Evolutionary conservation across 257 asterid genomes (phyloP), one percentile per base, ranked within the genome.

Genomic region (Cruciata laevipes): DNA sequence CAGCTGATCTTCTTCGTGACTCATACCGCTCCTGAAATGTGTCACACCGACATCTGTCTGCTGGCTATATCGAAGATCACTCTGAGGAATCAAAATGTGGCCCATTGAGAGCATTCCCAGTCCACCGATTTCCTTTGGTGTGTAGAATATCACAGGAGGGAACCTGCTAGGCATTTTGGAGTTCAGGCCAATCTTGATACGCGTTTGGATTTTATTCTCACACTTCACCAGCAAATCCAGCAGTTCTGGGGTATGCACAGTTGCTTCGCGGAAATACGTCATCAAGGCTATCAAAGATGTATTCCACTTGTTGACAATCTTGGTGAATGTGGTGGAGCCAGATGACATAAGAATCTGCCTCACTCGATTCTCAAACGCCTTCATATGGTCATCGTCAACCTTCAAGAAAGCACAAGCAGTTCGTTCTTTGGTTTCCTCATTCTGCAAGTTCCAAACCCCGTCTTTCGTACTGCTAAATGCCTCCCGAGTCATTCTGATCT

Each of bases 81-180:
- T 94, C 84, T 90, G 99, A 3, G 99, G 99, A 74, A 94, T 94
- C 81, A 94, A 81, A 73, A 94, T 90, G 78, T 94, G 99, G 69
- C 99, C 99, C 99, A 90, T 94, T 47, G 99, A 90, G 57, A 94
- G 77, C 99, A 94, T 94, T 58, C 99, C 99, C 47, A 94, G 86
- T 12, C 99, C 99, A 63, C 99, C 99, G 72, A 94, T 94, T 82
- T 94, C 99, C 82, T 94, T 90, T 6, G 97, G 99, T 3, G 99
- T 90, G 85, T 90, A 94, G 75, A 94, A 94, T 59, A 94, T 94
- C 68, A 94, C 99, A 53, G 99, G 99, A 61, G 99, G 97, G 78
- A 94, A 94, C 96, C 98, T 88, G 92, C 97, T 94, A 70, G 97
- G 97, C 97, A 94, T 94, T 84, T 94, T 94, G 1, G 99, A 94